Percentiles rank a stretch among this genome's conserved stretches.
Evolutionary conservation across 768 basidiomycete species (phyloP).

Genomic region (Boletus sp.): DNA sequence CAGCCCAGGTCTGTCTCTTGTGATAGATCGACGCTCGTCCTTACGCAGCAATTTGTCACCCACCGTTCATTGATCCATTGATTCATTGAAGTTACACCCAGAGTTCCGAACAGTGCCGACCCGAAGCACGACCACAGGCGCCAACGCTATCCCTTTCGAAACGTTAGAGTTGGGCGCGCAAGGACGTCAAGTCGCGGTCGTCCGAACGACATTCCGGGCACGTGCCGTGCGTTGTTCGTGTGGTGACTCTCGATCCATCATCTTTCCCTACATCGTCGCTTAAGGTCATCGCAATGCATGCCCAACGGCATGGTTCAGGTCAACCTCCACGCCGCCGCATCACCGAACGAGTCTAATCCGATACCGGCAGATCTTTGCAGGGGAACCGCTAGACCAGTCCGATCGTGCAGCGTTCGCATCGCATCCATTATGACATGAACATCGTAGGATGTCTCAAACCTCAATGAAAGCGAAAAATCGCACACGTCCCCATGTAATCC

Average conservation of each 20-base stretch:
- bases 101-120: not conserved
- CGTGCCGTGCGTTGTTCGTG: not conserved
- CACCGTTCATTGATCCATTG: no score
- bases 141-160: not conserved
- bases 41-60: not conserved
- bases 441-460: not conserved
- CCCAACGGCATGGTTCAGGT: not conserved
- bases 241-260: no score
- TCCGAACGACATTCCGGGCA: not conserved
- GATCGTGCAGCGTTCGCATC: not conserved
- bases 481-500: not conserved
- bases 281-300: not conserved
- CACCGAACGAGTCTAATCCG: slow-evolving; percentile 2
- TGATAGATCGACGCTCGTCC: not conserved
- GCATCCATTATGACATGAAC: not conserved
- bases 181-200: not conserved
- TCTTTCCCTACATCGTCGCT: not conserved
- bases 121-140: not conserved
- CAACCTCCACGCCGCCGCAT: not conserved
- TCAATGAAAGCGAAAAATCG: not conserved
- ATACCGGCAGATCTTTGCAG: not conserved
- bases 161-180: not conserved
- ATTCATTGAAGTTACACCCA: not conserved
- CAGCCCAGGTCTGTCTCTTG: no score
- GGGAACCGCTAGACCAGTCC: not conserved